Evolutionary conservation across 2,329 filamentous ascomycete genomes (phyloP).

Genomic region (Xylariaceae sp.): DNA sequence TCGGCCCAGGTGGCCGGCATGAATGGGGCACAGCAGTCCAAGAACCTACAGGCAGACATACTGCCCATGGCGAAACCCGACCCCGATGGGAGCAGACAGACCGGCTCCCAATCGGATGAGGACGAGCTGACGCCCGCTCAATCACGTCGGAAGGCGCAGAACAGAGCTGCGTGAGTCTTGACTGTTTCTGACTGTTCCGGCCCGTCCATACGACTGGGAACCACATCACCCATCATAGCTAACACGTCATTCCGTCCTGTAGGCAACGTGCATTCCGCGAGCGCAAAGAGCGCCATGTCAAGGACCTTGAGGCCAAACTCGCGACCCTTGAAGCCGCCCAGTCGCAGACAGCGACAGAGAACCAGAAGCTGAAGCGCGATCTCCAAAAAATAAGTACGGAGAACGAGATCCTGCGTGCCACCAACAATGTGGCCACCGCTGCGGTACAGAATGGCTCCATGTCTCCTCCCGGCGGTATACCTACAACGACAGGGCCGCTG

Average conservation of each 20-base stretch:
- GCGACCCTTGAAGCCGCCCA: conserved; percentile 68
- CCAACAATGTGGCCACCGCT: conserved; percentile 39
- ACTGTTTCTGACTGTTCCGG: neutral
- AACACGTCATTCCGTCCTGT: conserved; percentile 4
- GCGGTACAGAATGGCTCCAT: conserved; percentile 28
- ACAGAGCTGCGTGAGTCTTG: conserved; percentile 50
- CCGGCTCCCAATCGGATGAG: conserved; percentile 47
- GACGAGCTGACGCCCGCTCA: conserved; percentile 50
- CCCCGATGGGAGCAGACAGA: conserved; percentile 27
- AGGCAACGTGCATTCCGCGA: conserved; percentile 96
- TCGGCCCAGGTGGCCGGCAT: conserved; percentile 12
- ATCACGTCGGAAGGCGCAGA: conserved; percentile 53
- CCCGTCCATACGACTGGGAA: neutral
- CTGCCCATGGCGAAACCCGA: conserved; percentile 33
- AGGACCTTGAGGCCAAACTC: conserved; percentile 84
- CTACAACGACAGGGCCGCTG: conserved; percentile 58
- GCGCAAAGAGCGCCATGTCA: conserved; percentile 89
- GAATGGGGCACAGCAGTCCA: conserved; percentile 10
- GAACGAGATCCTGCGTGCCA: conserved; percentile 86
- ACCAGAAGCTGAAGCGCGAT: conserved; percentile 77
- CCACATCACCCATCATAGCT: neutral
- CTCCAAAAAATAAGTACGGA: conserved; percentile 80
- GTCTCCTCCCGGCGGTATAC: conserved; percentile 35
- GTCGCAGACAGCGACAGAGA: conserved; percentile 67
- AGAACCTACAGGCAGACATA: conserved; percentile 23